Conservation (phyloP, 805 yeast species). For the Hanseniaspora taiwanica region DNA sequence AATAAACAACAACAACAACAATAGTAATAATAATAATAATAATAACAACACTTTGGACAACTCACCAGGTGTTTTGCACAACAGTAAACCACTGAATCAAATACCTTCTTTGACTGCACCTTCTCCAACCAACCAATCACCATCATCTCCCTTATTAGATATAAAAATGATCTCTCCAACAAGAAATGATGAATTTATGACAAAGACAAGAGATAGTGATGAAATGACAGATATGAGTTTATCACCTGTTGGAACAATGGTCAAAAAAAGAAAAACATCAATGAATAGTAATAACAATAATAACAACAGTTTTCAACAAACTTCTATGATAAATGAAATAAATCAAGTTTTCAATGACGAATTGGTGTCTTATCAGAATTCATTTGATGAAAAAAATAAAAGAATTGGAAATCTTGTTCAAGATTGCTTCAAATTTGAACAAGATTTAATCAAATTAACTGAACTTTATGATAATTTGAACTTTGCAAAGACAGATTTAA, state of each 20-base stretch:
- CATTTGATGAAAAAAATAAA: neutral
- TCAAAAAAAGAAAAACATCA: neutral
- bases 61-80: neutral
- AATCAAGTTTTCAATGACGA: neutral
- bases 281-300: neutral
- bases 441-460: neutral
- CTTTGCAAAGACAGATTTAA: neutral
- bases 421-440: neutral
- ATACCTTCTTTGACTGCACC: conserved; percentile 3
- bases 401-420: neutral
- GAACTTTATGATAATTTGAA: neutral
- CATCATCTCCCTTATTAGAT: conserved; percentile 1
- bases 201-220: neutral
- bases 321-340: neutral
- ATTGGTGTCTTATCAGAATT: neutral
- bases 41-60: too few relatives aligned
- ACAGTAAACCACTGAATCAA: neutral
- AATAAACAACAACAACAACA: too few relatives aligned
- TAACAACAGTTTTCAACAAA: neutral
- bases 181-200: neutral
- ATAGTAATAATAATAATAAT: too few relatives aligned
- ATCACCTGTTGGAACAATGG: neutral
- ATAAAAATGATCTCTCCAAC: neutral
- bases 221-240: neutral
- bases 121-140: conserved; percentile 2